phyloP scores from a whole-genome alignment of 768 basidiomycete genomes.

The Hydnomerulius pinastri region DNA sequence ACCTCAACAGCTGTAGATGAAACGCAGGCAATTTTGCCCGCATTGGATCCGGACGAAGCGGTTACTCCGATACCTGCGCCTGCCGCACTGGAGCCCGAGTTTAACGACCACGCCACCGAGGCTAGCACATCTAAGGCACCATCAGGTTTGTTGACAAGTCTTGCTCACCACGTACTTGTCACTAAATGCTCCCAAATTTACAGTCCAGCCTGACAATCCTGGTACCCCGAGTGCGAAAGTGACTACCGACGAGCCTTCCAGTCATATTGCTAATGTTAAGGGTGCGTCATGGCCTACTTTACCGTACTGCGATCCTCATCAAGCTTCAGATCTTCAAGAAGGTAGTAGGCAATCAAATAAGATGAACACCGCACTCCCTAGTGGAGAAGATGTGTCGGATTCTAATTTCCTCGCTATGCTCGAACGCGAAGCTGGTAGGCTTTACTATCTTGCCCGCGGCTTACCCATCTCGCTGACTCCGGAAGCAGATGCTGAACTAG shows the following conservation, averaged over 20 bases:
- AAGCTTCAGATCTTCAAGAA: slow-evolving; percentile 6
- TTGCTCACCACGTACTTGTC: neutral
- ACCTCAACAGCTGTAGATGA: slow-evolving; percentile 21
- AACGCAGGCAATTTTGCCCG: slow-evolving; percentile 10
- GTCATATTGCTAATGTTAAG: slow-evolving; percentile 14
- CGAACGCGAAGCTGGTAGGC: slow-evolving; percentile 33
- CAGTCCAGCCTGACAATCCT: slow-evolving; percentile 10
- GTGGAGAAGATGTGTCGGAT: slow-evolving; percentile 30
- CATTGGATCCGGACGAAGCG: slow-evolving; percentile 15
- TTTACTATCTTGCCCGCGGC: neutral
- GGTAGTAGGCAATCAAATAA: slow-evolving; percentile 15
- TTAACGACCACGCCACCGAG: neutral
- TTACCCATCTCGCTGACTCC: slow-evolving; percentile 6
- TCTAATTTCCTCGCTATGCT: slow-evolving; percentile 26
- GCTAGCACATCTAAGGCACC: neutral
- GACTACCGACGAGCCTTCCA: slow-evolving; percentile 2
- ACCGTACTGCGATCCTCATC: slow-evolving; percentile 1
- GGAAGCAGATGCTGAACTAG: slow-evolving; percentile 27
- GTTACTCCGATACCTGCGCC: slow-evolving; percentile 16
- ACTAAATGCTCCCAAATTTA: neutral
- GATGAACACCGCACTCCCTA: slow-evolving; percentile 3
- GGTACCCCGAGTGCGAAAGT: neutral
- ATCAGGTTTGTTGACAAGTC: slow-evolving; percentile 11
- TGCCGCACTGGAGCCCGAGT: slow-evolving; percentile 10
- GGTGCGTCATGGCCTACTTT: neutral